Percentiles rank a stretch among this genome's conserved stretches.
These are phyloP conservation scores for Actinomortierella ambigua DNA, from an alignment of 371 early-diverging fungal genomes.

Conservation along the genomic window DNA sequence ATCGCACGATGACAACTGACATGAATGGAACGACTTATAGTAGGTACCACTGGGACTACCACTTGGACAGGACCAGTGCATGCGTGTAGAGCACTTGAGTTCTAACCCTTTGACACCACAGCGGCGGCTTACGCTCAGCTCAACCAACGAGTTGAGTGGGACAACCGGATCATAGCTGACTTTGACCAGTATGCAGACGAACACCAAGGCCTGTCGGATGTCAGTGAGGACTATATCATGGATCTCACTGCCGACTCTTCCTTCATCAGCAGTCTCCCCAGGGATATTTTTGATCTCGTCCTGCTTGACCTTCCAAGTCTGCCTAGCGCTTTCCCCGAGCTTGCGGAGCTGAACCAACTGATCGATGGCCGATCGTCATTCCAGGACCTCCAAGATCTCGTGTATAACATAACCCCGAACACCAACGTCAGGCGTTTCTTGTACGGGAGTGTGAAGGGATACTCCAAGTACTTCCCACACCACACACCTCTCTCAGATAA, in stretches of 20 bases:
- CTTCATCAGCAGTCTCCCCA: not conserved
- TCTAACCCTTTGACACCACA: conserved; percentile 1
- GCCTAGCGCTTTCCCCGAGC: not conserved
- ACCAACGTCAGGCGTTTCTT: conserved; percentile 2
- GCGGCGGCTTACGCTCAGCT: not conserved
- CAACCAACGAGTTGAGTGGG: conserved; percentile 2
- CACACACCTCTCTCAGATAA: no score
- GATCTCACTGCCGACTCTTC: not conserved
- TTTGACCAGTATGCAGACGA: conserved; percentile 1
- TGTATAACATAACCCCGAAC: not conserved
- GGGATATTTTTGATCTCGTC: conserved; percentile 1
- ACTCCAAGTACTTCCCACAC: conserved; percentile 3
- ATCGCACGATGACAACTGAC: no score
- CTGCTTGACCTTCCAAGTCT: not conserved
- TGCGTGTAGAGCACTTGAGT: no score
- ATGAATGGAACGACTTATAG: no score
- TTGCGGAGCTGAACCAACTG: conserved; percentile 2
- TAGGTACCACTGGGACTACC: no score
- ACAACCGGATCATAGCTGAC: not conserved
- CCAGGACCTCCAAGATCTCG: not conserved
- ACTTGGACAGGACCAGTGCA: no score
- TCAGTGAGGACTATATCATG: conserved; percentile 6
- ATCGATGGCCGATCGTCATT: not conserved
- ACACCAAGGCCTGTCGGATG: conserved; percentile 2
- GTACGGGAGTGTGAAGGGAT: not conserved